Evolutionary conservation across 257 asterid species (phyloP), one percentile per base, ranked within the genome.

Genomic region (Vinca minor): DNA sequence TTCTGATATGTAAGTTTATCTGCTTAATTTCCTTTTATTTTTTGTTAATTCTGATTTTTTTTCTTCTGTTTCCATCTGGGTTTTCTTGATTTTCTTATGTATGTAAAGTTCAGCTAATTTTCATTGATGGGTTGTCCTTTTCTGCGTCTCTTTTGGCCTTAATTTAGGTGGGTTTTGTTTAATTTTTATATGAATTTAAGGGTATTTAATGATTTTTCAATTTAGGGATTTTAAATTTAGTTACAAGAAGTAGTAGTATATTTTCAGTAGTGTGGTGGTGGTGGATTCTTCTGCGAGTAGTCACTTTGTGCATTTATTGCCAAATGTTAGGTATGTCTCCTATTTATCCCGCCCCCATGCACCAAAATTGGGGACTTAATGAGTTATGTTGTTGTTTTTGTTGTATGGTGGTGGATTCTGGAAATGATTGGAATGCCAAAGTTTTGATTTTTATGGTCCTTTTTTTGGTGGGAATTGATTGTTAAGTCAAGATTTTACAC

Each of bases 1-100:
- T 56, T 85, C 95, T 45, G 97, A 90, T 73, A 71, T 77, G 95
- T 87, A 68, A 79, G 91, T 69, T 53, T 28, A 2, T 5, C 31
- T 14, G 52, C 25, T 44, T 7, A 12, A 48, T 44, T 35, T 3
- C 18, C 21, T 53, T 23, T 65, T 63, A 32, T 2, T 39, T 44
- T 35, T 31, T 36, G 62, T 11, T 17, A 2, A 8, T 14, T 25
- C 20, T 62, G 28, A 23, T 63, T 1, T 65, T 61, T n/a, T 67
- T 67, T 64, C 35, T 8, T 38, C 62, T 61, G 8, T 54, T 45
- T 26, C 62, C 76, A 68, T 74, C 67, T 69, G 78, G 73, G 72
- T 62, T 52, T 15, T 55, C 60, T 69, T 77, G 2, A 46, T 21
- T 36, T 55, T 73, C 42, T 53, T 68, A 35, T 29, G 38, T n/a